A percentile compares a stretch with the other conserved stretches of the same genome.
phyloP scores from a whole-genome alignment of 2,329 filamentous ascomycete genomes.

The Arachnopeziza araneosa region DNA sequence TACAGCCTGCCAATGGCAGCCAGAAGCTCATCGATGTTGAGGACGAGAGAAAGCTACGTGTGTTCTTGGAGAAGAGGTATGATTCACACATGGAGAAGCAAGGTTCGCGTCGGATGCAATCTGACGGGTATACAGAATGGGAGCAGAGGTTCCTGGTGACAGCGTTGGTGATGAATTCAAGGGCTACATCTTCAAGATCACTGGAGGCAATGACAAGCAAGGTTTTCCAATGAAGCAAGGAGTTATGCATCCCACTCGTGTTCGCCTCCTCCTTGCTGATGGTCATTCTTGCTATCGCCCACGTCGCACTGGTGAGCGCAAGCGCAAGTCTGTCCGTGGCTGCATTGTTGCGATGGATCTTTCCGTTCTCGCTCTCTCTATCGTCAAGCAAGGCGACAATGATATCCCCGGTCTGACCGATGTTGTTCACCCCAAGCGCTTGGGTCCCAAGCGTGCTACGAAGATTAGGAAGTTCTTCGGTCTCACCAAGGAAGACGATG shows the following conservation, averaged over 20 bases:
- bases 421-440: conserved; percentile 96
- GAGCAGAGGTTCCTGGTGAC: conserved; percentile 87
- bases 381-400: conserved; percentile 96
- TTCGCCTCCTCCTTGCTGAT: conserved; percentile 89
- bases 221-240: conserved; percentile 99
- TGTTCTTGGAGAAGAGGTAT: conserved; percentile 96
- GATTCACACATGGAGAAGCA: conserved; percentile 44
- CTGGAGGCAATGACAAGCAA: conserved; percentile 99
- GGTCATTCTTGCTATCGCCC: conserved; percentile 99
- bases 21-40: conserved; percentile 99
- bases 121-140: conserved; percentile 55
- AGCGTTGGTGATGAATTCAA: conserved; percentile 98
- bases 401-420: conserved; percentile 97
- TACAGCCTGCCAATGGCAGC: conserved; percentile 87
- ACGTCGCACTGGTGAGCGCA: conserved; percentile 96
- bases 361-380: conserved; percentile 85
- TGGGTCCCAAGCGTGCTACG: conserved; percentile 98
- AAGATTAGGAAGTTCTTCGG: conserved; percentile 99
- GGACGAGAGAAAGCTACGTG: conserved; percentile 97
- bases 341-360: conserved; percentile 98
- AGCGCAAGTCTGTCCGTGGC: conserved; percentile 97
- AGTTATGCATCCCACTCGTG: conserved; percentile 98
- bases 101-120: conserved; percentile 11
- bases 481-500: conserved; percentile 99
- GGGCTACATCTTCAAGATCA: conserved; percentile 99